These are phyloP conservation scores for Nyssa sinensis DNA, from an alignment of 148 eudicot genomes.

Conservation along the genomic window DNA sequence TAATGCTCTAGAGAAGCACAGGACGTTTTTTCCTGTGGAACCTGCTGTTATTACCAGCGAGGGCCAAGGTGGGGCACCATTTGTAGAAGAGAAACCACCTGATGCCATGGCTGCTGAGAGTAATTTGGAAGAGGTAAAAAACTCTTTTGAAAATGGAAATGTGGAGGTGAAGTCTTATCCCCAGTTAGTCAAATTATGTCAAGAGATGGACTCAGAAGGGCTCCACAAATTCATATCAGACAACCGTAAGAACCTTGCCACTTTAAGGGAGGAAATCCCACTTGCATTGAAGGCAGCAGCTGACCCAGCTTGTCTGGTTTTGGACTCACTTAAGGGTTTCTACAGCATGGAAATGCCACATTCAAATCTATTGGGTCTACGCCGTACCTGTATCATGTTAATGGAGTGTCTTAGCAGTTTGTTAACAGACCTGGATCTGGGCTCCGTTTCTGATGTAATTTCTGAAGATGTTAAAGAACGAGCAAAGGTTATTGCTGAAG, in stretches of 20 bases:
- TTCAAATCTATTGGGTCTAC: slow-evolving; percentile 80
- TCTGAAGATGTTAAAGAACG: slow-evolving; percentile 59
- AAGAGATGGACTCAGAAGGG: slow-evolving; percentile 80
- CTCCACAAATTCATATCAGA: slow-evolving; percentile 96
- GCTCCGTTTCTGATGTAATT: slow-evolving; percentile 49
- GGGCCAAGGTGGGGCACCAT: slow-evolving; percentile 34
- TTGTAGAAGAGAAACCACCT: slow-evolving; percentile 52
- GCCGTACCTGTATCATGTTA: slow-evolving; percentile 94
- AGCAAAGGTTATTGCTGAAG: slow-evolving; percentile 83
- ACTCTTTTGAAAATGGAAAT: slow-evolving; percentile 43
- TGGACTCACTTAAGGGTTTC: slow-evolving; percentile 79
- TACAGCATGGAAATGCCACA: slow-evolving; percentile 63
- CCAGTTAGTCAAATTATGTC: slow-evolving; percentile 74
- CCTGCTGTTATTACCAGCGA: slow-evolving; percentile 33
- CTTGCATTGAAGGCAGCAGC: slow-evolving; percentile 73
- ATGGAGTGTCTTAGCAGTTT: slow-evolving; percentile 93
- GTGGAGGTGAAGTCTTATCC: slow-evolving; percentile 70
- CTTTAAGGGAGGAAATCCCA: slow-evolving; percentile 92
- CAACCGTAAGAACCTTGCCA: slow-evolving; percentile 96
- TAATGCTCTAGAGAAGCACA: slow-evolving; percentile 66
- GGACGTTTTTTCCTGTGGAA: slow-evolving; percentile 44
- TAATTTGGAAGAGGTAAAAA: slow-evolving; percentile 36
- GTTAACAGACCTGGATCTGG: slow-evolving; percentile 41
- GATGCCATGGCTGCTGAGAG: slow-evolving; percentile 50
- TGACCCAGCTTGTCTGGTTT: slow-evolving; percentile 82